Evolutionary conservation across 2,329 filamentous ascomycete species (phyloP).

Genomic region (Colletotrichum sp.): DNA sequence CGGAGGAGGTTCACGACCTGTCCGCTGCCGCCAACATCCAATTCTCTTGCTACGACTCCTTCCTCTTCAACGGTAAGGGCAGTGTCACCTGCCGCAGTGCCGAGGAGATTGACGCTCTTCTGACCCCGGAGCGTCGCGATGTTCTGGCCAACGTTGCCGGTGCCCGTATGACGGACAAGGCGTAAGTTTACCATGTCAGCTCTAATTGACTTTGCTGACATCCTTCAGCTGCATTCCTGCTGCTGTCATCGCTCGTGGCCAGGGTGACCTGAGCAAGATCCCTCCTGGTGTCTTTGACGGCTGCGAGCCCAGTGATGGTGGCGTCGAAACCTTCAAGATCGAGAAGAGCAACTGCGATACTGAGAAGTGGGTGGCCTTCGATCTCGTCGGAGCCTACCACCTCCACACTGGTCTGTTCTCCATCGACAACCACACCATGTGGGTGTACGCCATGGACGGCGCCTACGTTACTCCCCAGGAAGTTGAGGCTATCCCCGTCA

Average conservation of each 20-base stretch:
- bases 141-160: constrained; percentile 33
- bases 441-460: constrained; percentile 60
- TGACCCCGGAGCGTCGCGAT: constrained; percentile 33
- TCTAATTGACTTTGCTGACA: not conserved
- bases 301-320: constrained; percentile 52
- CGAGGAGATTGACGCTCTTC: constrained; percentile 45
- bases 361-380: constrained; percentile 57
- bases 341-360: constrained; percentile 33
- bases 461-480: constrained; percentile 57
- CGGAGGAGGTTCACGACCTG: constrained; percentile 49
- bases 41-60: constrained; percentile 62
- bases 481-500: constrained; percentile 32
- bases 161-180: constrained; percentile 44
- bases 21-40: constrained; percentile 50
- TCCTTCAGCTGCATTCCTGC: constrained; percentile 39
- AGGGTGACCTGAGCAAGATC: constrained; percentile 38
- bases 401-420: constrained; percentile 50
- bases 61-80: constrained; percentile 68
- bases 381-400: constrained; percentile 58
- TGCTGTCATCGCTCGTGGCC: constrained; percentile 41
- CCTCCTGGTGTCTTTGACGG: constrained; percentile 48
- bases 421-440: constrained; percentile 59
- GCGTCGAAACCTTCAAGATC: constrained; percentile 43
- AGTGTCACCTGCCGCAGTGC: constrained; percentile 54
- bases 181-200: constrained; percentile 28